These are phyloP conservation scores for Hypomyces rosellus DNA, from an alignment of 2,329 filamentous ascomycete genomes.

Conservation along the genomic window DNA sequence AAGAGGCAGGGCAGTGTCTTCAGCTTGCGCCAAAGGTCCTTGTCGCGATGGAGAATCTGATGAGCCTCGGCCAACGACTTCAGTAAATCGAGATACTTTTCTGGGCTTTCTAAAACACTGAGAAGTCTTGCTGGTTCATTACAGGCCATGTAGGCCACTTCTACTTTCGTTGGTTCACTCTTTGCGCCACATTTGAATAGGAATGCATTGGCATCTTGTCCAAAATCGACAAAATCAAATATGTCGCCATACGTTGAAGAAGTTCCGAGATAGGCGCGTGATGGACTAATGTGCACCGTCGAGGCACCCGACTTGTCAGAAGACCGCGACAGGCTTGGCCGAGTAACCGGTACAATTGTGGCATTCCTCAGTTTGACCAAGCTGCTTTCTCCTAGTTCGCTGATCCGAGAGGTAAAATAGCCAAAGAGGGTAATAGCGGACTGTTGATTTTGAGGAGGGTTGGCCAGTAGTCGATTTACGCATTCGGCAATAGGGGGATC, in stretches of 20 bases:
- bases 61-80: conserved; percentile 73
- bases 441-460: conserved; percentile 60
- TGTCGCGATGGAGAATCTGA: conserved; percentile 66
- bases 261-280: conserved; percentile 72
- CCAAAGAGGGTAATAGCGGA: conserved; percentile 69
- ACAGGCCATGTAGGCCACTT: conserved; percentile 79
- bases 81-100: conserved; percentile 82
- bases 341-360: conserved; percentile 63
- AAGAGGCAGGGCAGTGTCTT: conserved; percentile 70
- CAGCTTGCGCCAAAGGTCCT: conserved; percentile 69
- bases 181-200: conserved; percentile 85
- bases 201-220: conserved; percentile 79
- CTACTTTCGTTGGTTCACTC: conserved; percentile 77
- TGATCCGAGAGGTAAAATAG: conserved; percentile 74
- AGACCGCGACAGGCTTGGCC: conserved; percentile 22
- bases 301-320: conserved; percentile 35
- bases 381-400: conserved; percentile 61
- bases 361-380: conserved; percentile 56
- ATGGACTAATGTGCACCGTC: conserved; percentile 51
- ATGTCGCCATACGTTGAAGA: conserved; percentile 72
- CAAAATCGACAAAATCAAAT: conserved; percentile 96
- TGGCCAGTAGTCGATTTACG: conserved; percentile 63
- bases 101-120: conserved; percentile 68
- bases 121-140: conserved; percentile 77
- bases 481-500: conserved; percentile 77